Percentiles rank a stretch among this genome's conserved stretches.
Evolutionary conservation across 768 basidiomycete species (phyloP).

Genomic region (Crepidotus variabilis): DNA sequence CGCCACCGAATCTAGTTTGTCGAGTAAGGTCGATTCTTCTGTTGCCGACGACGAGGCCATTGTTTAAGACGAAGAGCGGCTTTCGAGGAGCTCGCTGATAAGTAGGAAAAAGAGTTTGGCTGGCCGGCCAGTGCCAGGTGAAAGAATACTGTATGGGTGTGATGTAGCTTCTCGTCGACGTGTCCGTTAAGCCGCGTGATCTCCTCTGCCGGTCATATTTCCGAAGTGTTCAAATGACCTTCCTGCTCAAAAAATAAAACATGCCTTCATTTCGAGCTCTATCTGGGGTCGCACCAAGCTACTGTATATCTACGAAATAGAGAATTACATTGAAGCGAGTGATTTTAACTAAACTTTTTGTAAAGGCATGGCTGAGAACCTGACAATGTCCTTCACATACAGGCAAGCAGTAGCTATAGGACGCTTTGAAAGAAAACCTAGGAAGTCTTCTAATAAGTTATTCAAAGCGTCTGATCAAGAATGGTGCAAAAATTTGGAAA

Average conservation of each 20-base stretch:
- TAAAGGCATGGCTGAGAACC: too few species aligned
- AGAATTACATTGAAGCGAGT: too few species aligned
- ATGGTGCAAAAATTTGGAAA: too few species aligned
- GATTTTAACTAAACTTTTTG: too few species aligned
- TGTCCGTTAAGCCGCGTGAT: background rate
- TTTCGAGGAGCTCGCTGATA: background rate
- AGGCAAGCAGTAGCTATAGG: too few species aligned
- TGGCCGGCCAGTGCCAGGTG: background rate
- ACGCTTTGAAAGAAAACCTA: too few species aligned
- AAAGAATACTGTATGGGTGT: background rate
- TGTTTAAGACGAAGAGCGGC: background rate
- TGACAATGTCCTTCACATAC: too few species aligned
- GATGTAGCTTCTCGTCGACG: background rate
- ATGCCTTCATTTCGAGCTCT: too few species aligned
- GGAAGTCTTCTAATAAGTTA: too few species aligned
- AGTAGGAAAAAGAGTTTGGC: background rate
- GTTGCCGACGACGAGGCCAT: slow-evolving; percentile 8
- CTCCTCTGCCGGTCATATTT: background rate
- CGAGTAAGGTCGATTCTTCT: slow-evolving; percentile 38
- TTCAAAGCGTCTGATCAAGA: too few species aligned
- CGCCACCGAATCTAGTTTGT: slow-evolving; percentile 60
- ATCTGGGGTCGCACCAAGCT: too few species aligned
- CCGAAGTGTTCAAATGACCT: background rate
- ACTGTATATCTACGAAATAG: too few species aligned
- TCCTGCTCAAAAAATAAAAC: background rate